phyloP scores from a whole-genome alignment of 257 asterid genomes.

The Ligustrum vulgare region DNA sequence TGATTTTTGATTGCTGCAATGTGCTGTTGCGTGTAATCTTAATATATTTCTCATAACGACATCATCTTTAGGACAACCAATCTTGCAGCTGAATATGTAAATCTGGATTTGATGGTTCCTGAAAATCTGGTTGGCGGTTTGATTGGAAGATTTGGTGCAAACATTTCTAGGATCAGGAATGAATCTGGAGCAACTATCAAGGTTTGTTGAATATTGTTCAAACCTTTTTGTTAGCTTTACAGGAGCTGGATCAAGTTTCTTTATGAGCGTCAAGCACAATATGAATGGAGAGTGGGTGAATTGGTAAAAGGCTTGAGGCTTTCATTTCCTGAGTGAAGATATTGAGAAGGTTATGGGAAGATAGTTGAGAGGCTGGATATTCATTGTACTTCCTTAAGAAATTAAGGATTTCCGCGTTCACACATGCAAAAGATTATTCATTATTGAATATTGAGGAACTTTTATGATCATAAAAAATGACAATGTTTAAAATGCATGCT shows the following conservation, averaged over 20 bases:
- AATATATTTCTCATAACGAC: constrained; percentile 38
- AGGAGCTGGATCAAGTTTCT: neutral
- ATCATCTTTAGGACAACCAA: constrained; percentile 44
- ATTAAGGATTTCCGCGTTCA: neutral
- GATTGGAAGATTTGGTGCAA: constrained; percentile 96
- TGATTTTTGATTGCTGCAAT: constrained; percentile 31
- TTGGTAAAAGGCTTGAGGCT: neutral
- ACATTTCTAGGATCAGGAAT: constrained; percentile 88
- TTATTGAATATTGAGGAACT: neutral
- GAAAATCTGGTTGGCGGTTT: constrained; percentile 93
- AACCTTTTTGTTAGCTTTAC: neutral
- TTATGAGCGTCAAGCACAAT: neutral
- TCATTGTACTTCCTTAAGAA: neutral
- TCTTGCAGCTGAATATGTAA: constrained; percentile 80
- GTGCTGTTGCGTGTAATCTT: constrained; percentile 33
- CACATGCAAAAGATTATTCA: neutral
- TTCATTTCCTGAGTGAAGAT: neutral
- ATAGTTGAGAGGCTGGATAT: neutral
- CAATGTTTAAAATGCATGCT: neutral
- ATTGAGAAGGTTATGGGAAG: neutral
- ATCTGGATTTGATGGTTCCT: constrained; percentile 80
- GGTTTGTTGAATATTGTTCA: constrained; percentile 35
- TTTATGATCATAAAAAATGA: neutral
- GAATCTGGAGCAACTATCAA: constrained; percentile 93
- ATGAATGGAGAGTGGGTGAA: neutral